Evolutionary conservation across 371 early-diverging fungal genomes (phyloP).

Genomic region (Sporodiniella umbellata): DNA sequence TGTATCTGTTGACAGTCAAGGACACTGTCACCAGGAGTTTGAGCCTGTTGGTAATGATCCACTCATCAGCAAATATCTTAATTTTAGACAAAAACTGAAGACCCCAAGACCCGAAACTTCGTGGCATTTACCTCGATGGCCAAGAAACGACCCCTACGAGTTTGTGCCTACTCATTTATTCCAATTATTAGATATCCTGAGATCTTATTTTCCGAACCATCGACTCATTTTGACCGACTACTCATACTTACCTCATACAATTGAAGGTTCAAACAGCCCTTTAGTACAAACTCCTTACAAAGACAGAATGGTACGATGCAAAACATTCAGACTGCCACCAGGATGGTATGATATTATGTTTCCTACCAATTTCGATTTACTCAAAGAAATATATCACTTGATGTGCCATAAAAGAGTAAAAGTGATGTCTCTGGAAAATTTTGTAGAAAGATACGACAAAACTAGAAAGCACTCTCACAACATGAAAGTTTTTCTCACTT

Average conservation of each 20-base stretch:
- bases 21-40: slow-evolving; percentile 76
- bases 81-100: slow-evolving; percentile 28
- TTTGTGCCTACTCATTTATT: slow-evolving; percentile 81
- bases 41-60: slow-evolving; percentile 71
- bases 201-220: slow-evolving; percentile 73
- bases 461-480: background rate
- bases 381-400: slow-evolving; percentile 62
- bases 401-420: slow-evolving; percentile 45
- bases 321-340: slow-evolving; percentile 55
- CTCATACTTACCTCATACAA: slow-evolving; percentile 66
- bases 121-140: background rate
- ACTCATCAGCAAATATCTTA: slow-evolving; percentile 62
- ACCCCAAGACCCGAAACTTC: background rate
- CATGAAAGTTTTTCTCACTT: background rate
- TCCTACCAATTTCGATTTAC: slow-evolving; percentile 85
- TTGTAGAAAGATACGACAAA: slow-evolving; percentile 52
- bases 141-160: slow-evolving; percentile 29
- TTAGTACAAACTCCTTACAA: slow-evolving; percentile 87
- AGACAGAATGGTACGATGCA: background rate
- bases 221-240: slow-evolving; percentile 84
- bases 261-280: slow-evolving; percentile 74
- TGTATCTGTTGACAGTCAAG: slow-evolving; percentile 71
- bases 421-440: slow-evolving; percentile 69
- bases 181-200: slow-evolving; percentile 65
- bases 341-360: slow-evolving; percentile 95